Evolutionary conservation across 345 rosid genomes (phyloP).

Genomic region (Bruguiera sexangula): DNA sequence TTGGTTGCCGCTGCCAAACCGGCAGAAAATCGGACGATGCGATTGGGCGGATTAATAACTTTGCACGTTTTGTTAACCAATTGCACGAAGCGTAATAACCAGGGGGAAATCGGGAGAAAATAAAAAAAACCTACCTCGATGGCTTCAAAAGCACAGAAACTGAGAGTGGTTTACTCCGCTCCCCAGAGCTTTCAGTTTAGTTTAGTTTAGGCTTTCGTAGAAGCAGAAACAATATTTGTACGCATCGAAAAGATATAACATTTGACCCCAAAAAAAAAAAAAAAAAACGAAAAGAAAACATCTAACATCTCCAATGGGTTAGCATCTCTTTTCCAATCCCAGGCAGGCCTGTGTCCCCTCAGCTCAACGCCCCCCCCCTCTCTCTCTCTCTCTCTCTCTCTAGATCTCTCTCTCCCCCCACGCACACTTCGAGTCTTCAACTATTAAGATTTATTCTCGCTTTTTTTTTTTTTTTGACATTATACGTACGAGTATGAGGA

Average conservation of each 20-base stretch:
- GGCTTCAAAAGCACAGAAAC: too few species aligned
- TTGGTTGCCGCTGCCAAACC: conserved; percentile 13
- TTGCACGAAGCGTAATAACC: not conserved
- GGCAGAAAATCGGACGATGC: conserved; percentile 1
- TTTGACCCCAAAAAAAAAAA: not conserved
- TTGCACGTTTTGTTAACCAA: too few species aligned
- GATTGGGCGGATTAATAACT: not conserved
- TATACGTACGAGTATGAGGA: not conserved
- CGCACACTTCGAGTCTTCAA: too few species aligned
- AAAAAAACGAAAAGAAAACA: too few species aligned
- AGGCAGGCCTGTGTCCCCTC: not conserved
- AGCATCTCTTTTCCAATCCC: not conserved
- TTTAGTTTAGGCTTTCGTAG: too few species aligned
- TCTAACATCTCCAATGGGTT: conserved; percentile 1
- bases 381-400: not conserved
- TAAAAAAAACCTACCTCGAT: too few species aligned
- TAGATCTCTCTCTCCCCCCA: not conserved
- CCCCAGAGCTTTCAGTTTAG: too few species aligned
- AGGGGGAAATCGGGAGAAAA: too few species aligned
- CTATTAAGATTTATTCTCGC: too few species aligned
- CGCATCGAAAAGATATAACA: not conserved
- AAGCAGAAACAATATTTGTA: too few species aligned
- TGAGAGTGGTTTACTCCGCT: too few species aligned
- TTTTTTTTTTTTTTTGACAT: not conserved
- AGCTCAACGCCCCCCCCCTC: not conserved